Evolutionary conservation across 2,329 filamentous ascomycete genomes (phyloP), one percentile per base, ranked within the genome.

Genomic region (Xylaria digitata): DNA sequence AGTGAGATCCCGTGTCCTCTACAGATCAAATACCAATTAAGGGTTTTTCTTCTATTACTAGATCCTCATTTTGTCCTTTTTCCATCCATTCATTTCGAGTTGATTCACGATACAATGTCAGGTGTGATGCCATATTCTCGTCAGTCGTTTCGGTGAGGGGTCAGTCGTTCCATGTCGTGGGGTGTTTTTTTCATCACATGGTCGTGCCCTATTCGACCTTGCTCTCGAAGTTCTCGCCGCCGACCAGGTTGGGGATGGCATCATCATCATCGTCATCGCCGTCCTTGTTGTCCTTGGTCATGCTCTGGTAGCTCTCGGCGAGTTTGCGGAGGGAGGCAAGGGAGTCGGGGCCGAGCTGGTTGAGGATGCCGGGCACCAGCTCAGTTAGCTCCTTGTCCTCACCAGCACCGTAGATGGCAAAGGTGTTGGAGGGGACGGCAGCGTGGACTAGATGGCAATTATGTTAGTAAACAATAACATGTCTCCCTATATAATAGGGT

Each of bases 331-430:
- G 93, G 71, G 94, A 97, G 69, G 96, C 96, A 68, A 99, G 92
- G 72, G 93, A 97, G 87, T 99, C 96, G 78, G 96, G 96, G 78
- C 96, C 96, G 72, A 99, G 93, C 87, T 99, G 96, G 91, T 98
- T 99, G 72, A 99, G 92, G 85, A 99, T 99, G 73, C 96, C 96
- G 78, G 96, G 96, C 74, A 99, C 96, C 77, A 99, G 94, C 87
- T 99, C 96, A 71, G 96, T 99, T 75, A 99, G 92, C 87, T 99
- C 96, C 90, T 99, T 99, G 86, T 99, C 96, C 86, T 99, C 96
- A 74, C 95, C 96, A 82, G 93, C 91, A 77, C 96, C 96, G 87
- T 98, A 99, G 87, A 99, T 96, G 84, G 96, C 96, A 83, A 98
- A 99, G 82, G 96, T 99, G 90, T 99, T 99, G 83, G 94, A 90